Percentiles rank a stretch among this genome's conserved stretches.
Conservation (phyloP, 2,329 filamentous ascomycete species). For the Fusarium solani-melongenae region DNA sequence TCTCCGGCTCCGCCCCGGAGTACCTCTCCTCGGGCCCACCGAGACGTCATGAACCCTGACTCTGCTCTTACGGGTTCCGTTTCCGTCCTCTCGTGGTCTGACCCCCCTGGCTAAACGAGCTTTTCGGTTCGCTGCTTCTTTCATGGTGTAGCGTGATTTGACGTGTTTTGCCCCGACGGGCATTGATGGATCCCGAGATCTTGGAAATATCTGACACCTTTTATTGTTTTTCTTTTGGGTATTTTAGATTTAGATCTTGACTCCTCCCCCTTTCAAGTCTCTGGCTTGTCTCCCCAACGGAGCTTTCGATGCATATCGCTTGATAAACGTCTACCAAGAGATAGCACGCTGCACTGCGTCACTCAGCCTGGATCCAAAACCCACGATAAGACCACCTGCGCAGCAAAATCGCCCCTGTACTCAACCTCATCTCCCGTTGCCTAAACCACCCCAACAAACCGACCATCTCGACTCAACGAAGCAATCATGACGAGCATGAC, state of each 20-base stretch:
- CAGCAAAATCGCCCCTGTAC: neutral
- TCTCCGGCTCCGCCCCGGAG: neutral
- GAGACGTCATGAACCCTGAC: neutral
- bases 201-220: neutral
- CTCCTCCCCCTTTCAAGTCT: neutral
- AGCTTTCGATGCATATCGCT: neutral
- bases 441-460: neutral
- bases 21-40: neutral
- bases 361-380: neutral
- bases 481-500: slow-evolving; percentile 11
- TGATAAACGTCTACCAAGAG: neutral
- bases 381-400: neutral
- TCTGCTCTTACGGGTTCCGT: neutral
- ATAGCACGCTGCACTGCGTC: neutral
- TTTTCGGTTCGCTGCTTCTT: neutral
- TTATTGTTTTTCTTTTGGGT: neutral
- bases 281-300: neutral
- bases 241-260: neutral
- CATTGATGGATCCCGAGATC: neutral
- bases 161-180: neutral
- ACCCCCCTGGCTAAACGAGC: neutral
- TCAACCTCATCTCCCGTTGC: neutral
- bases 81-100: neutral
- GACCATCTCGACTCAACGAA: neutral
- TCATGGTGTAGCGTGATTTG: slow-evolving; percentile 5